Evolutionary conservation across 192 early-diverging fungal genomes (phyloP).

Genomic region (Chytriomyces confervae): DNA sequence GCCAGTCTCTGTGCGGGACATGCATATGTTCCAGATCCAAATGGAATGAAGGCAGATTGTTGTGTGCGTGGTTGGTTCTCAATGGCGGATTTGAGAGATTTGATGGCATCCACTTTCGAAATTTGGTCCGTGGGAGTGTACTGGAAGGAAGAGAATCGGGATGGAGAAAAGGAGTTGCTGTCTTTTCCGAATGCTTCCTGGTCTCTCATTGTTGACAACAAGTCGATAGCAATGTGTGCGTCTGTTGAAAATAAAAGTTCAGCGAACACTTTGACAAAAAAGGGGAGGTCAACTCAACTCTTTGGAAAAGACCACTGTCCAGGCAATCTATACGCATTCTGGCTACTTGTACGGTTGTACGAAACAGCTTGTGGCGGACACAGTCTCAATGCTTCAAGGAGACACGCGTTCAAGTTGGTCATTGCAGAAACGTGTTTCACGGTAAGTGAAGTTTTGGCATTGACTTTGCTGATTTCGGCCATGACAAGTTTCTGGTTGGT

Average conservation of each 20-base stretch:
- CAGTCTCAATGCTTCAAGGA: constrained; percentile 10
- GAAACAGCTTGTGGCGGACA: constrained; percentile 16
- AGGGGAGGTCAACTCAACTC: not conserved
- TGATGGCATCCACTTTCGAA: not conserved
- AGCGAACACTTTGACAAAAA: not conserved
- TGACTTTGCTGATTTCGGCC: constrained; percentile 14
- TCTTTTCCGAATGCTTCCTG: constrained; percentile 6
- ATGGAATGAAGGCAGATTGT: constrained; percentile 9
- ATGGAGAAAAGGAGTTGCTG: not conserved
- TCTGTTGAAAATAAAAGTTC: not conserved
- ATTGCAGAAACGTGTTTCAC: not conserved
- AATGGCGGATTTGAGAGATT: not conserved
- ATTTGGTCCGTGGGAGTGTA: not conserved
- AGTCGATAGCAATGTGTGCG: constrained; percentile 29
- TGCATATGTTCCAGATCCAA: constrained; percentile 15
- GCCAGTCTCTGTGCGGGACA: constrained; percentile 28
- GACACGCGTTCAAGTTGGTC: not conserved
- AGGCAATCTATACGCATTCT: constrained; percentile 30
- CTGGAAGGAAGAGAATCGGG: not conserved
- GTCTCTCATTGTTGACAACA: constrained; percentile 7
- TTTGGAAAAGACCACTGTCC: constrained; percentile 29
- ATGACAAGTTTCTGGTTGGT: constrained; percentile 22
- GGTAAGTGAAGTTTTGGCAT: not conserved
- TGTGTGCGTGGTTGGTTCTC: not conserved
- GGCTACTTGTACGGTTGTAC: constrained; percentile 26